Percentiles rank a stretch among this genome's conserved stretches.
phyloP scores from a whole-genome alignment of 768 basidiomycete genomes.

The Tylopilus rubrobrunneus region DNA sequence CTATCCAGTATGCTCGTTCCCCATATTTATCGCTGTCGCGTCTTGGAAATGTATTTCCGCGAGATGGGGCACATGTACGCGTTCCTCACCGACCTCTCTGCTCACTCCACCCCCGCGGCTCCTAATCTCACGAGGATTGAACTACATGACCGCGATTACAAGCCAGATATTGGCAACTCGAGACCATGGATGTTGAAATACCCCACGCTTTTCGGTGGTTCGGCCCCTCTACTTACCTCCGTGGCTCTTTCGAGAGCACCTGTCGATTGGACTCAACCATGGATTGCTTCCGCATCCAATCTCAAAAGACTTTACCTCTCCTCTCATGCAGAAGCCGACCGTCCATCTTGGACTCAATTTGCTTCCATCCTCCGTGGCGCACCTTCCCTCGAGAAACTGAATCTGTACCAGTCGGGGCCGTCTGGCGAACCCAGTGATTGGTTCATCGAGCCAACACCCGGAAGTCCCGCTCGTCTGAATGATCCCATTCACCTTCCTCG shows the following conservation, averaged over 20 bases:
- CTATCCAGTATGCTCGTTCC: constrained; percentile 39
- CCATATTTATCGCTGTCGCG: constrained; percentile 51
- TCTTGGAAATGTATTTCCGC: constrained; percentile 36
- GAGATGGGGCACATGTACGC: constrained; percentile 44
- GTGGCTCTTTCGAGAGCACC: constrained; percentile 67
- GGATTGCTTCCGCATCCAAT: constrained; percentile 21
- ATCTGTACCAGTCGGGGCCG: constrained; percentile 58
- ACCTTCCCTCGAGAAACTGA: constrained; percentile 50
- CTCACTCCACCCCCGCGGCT: constrained; percentile 32
- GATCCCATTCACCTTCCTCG: constrained; percentile 26
- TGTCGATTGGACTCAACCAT: constrained; percentile 55
- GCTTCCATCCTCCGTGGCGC: constrained; percentile 46
- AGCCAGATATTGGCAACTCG: no score
- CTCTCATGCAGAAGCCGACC: constrained; percentile 59
- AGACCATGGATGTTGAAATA: constrained; percentile 19
- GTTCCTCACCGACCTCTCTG: constrained; percentile 41
- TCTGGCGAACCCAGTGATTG: constrained; percentile 37
- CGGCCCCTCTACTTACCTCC: constrained; percentile 47
- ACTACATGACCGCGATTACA: constrained; percentile 32
- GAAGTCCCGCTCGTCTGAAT: no score
- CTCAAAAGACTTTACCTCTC: constrained; percentile 55
- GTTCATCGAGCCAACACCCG: constrained; percentile 8
- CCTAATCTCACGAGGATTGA: constrained; percentile 51
- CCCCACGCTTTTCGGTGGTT: constrained; percentile 47
- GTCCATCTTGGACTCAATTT: constrained; percentile 48